Evolutionary conservation across 768 basidiomycete species (phyloP), one percentile per base, ranked within the genome.

Genomic region (Tulasnella sp.): DNA sequence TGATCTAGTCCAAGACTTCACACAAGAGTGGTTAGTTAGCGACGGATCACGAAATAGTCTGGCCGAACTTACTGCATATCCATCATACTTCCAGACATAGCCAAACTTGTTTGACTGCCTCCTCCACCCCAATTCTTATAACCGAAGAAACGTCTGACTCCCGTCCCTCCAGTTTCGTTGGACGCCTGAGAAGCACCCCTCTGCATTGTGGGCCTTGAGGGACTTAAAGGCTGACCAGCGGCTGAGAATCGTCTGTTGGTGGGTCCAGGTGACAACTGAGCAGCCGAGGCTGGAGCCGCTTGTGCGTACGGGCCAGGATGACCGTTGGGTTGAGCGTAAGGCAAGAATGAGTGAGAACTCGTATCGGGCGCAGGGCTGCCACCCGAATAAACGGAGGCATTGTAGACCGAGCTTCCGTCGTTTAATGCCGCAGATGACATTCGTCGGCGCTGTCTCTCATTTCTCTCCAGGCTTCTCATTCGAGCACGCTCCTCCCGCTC

Each of bases 11-110:
- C 93, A 80, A 94, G 86, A 80, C 93, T 94, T 79, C 12, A 69
- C 78, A 78, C 39, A 31, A 22, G 5, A 34, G 36, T 17, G 72
- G 73, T 67, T 34, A 64, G 39, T 72, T 29, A 72, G 31, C 64
- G 38, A 34, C 67, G 49, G 72, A 17, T 29, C 2, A 4, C 45
- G 36, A 31, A 36, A 71, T 75, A 71, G 70, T 31, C 34, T 25
- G 36, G 38, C 2, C 76, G 22, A 19, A 90, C 92, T 78, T 84
- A 94, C 93, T 95, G 93, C 93, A 95, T 94, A 82, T 94, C 92
- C 79, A 94, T 84, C 92, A 95, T 93, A 80, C 93, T 95, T 73
- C 93, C 93, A 3, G 91, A 78, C n/a, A 88, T 87, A 1, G 92
- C 91, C 49, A 95, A 84, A 81, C 93, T 94, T 76, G 93, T 91